phyloP scores from a whole-genome alignment of 73 alveolate genomes.

The Blepharisma japonicum region DNA sequence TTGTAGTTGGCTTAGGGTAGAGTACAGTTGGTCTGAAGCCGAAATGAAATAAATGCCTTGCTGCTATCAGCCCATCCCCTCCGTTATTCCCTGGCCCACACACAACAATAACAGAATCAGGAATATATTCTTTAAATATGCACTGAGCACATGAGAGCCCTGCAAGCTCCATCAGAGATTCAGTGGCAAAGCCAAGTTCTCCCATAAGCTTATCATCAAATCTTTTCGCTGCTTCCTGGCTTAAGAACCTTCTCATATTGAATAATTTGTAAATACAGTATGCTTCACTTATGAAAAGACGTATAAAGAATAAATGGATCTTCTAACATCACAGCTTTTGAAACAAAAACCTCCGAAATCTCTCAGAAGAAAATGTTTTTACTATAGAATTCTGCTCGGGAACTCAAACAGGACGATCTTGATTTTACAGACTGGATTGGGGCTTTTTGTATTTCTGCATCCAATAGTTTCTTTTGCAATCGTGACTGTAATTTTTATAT shows the following conservation, averaged over 20 bases:
- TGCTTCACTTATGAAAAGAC: too few relatives aligned
- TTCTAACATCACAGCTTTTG: too few relatives aligned
- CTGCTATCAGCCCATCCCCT: constrained; percentile 98
- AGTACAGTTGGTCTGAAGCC: constrained; percentile 81
- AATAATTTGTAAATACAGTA: too few relatives aligned
- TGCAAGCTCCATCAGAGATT: constrained; percentile 90
- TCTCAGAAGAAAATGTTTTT: too few relatives aligned
- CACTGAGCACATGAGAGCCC: constrained; percentile 87
- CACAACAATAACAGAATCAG: constrained; percentile 64
- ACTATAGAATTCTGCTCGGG: too few relatives aligned
- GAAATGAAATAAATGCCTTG: constrained; percentile 88
- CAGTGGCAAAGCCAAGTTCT: constrained; percentile 70
- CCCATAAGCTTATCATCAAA: constrained; percentile 90
- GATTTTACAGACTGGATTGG: too few relatives aligned
- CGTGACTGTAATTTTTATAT: too few relatives aligned
- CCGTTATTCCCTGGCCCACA: constrained; percentile 98
- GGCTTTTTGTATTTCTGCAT: too few relatives aligned
- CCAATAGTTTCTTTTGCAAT: too few relatives aligned
- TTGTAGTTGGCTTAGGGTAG: constrained; percentile 84
- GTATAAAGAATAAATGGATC: too few relatives aligned
- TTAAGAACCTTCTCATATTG: constrained; percentile 42
- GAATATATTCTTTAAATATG: constrained; percentile 55
- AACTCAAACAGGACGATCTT: too few relatives aligned
- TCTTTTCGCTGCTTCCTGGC: constrained; percentile 58
- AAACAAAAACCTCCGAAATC: too few relatives aligned